These are phyloP conservation scores for Blastocystis sp. DNA, from an alignment of 352 stramenopile genomes.

Conservation along the genomic window DNA sequence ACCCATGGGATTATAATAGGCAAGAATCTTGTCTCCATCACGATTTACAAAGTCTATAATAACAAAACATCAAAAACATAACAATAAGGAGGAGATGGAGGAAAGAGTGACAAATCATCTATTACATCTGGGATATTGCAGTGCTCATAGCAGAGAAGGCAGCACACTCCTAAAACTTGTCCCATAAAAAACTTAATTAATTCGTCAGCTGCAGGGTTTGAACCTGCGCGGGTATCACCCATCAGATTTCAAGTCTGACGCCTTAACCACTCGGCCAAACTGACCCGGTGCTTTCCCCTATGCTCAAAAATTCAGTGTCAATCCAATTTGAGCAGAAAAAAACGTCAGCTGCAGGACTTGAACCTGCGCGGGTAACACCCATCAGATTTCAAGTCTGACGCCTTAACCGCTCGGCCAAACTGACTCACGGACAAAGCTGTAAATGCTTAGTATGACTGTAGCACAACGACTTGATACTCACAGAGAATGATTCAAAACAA, in stretches of 20 bases:
- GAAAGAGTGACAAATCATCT: constrained; percentile 28
- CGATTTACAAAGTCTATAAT: not conserved
- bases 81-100: constrained; percentile 25
- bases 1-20: not conserved
- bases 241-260: constrained; percentile 57
- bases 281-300: not conserved
- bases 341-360: constrained; percentile 47
- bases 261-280: constrained; percentile 53
- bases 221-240: not conserved
- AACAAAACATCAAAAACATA: not conserved
- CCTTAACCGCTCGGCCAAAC: constrained; percentile 57
- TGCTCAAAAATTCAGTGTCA: too few species aligned
- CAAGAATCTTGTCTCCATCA: not conserved
- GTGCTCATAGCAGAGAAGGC: not conserved
- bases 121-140: not conserved
- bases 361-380: constrained; percentile 18
- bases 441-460: not conserved
- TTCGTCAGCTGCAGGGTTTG: constrained; percentile 34
- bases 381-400: constrained; percentile 61
- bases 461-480: too few species aligned
- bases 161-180: not conserved
- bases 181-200: not conserved
- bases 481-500: not conserved
- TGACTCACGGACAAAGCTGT: not conserved
- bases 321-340: not conserved